Evolutionary conservation across 1,284 basidiomycete genomes (phyloP).

Genomic region (Pseudozyma tsukubaensis): DNA sequence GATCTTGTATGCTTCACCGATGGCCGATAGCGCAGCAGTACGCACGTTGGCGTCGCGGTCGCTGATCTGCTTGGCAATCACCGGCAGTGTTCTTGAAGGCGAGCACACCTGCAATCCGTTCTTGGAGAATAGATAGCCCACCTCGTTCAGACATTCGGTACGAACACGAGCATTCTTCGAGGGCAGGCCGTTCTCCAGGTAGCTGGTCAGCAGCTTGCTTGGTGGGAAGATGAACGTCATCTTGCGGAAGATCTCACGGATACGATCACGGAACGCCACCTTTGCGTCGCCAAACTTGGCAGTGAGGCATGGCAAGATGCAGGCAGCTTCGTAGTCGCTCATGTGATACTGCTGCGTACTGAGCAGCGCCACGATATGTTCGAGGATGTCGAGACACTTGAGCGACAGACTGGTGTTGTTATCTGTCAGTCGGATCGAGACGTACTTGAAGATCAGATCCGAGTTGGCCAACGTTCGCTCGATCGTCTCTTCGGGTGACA

Average conservation of each 20-base stretch:
- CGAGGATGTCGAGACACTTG: slow-evolving; percentile 88
- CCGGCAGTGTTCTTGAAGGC: slow-evolving; percentile 79
- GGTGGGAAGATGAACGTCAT: slow-evolving; percentile 76
- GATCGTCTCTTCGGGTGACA: slow-evolving; percentile 74
- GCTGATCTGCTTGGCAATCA: slow-evolving; percentile 82
- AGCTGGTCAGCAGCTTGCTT: slow-evolving; percentile 82
- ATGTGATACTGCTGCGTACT: slow-evolving; percentile 81
- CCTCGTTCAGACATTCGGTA: slow-evolving; percentile 84
- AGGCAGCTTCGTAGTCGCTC: slow-evolving; percentile 85
- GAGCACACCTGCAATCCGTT: slow-evolving; percentile 84
- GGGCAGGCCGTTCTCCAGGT: slow-evolving; percentile 75
- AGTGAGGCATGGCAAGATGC: slow-evolving; percentile 89
- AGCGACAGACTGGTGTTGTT: slow-evolving; percentile 91
- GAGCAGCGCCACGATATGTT: slow-evolving; percentile 80
- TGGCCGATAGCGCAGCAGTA: slow-evolving; percentile 80
- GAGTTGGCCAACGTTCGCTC: slow-evolving; percentile 86
- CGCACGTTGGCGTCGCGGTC: slow-evolving; percentile 89
- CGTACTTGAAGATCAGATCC: slow-evolving; percentile 93
- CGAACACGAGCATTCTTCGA: slow-evolving; percentile 91
- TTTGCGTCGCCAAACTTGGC: slow-evolving; percentile 78
- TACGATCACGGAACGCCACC: slow-evolving; percentile 69
- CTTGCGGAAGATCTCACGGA: slow-evolving; percentile 71
- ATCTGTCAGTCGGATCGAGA: slow-evolving; percentile 88
- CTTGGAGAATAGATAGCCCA: slow-evolving; percentile 80
- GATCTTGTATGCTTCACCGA: slow-evolving; percentile 86